Evolutionary conservation across 345 rosid genomes (phyloP).

Genomic region (Acer campestre): DNA sequence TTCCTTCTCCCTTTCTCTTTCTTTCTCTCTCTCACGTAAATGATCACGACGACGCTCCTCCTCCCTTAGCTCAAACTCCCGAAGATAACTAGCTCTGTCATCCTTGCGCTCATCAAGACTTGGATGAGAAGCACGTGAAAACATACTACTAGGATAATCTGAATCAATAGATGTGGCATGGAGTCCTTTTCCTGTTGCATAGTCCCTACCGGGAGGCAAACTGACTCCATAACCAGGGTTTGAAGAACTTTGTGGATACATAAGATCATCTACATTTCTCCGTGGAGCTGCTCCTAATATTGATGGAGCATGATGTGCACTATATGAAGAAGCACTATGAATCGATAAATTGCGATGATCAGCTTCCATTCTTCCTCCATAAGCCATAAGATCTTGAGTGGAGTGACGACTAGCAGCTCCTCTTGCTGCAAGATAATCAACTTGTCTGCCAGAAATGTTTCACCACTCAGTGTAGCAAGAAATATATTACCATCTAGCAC

Average conservation of each 20-base stretch:
- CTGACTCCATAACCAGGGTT: constrained; percentile 99
- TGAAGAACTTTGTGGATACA: constrained; percentile 63
- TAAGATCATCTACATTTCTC: constrained; percentile 76
- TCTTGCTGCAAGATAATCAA: constrained; percentile 88
- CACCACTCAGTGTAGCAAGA: constrained; percentile 70
- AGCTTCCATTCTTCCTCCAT: constrained; percentile 78
- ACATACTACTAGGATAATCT: constrained; percentile 59
- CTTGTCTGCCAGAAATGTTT: constrained; percentile 93
- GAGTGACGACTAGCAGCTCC: constrained; percentile 71
- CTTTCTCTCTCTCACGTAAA: constrained; percentile 83
- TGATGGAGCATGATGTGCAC: constrained; percentile 75
- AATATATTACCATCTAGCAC: constrained; percentile 38
- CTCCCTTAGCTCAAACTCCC: constrained; percentile 90
- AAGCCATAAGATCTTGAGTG: constrained; percentile 67
- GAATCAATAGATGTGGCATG: constrained; percentile 65
- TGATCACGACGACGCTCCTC: constrained; percentile 86
- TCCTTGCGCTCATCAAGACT: constrained; percentile 81
- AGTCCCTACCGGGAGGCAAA: constrained; percentile 97
- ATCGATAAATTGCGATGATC: constrained; percentile 69
- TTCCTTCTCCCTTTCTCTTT: constrained; percentile 57
- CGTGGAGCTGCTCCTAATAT: constrained; percentile 91
- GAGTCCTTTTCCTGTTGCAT: constrained; percentile 85
- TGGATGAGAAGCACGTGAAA: constrained; percentile 54
- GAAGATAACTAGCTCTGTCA: constrained; percentile 90
- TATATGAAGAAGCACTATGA: constrained; percentile 64